These are phyloP conservation scores for Pestalotiopsis sp. DNA, from an alignment of 2,329 filamentous ascomycete species.

Conservation along the genomic window DNA sequence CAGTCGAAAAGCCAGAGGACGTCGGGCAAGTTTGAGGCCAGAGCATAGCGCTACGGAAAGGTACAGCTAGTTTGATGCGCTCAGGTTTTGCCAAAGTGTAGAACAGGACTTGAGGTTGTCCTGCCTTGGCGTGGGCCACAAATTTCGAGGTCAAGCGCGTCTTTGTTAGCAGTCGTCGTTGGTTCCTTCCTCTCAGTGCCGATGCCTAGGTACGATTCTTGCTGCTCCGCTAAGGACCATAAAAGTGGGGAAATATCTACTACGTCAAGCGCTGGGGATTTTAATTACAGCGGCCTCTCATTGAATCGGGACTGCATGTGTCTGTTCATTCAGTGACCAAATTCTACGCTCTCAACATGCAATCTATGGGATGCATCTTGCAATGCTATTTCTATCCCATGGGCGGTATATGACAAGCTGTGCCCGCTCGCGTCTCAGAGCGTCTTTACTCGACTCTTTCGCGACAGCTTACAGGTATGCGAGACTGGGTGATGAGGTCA, in stretches of 20 bases:
- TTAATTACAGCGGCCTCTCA: neutral
- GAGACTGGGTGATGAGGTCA: neutral
- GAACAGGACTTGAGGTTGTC: too few species aligned
- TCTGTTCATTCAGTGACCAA: too few species aligned
- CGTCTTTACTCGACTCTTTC: neutral
- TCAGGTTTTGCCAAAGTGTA: neutral
- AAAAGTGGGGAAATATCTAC: slow-evolving; percentile 12
- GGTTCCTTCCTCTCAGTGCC: too few species aligned
- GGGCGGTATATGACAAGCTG: neutral
- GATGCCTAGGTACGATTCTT: neutral
- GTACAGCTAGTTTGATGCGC: neutral
- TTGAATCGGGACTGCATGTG: neutral
- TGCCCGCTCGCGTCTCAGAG: neutral
- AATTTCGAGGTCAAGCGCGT: too few species aligned
- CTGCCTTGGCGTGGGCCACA: too few species aligned
- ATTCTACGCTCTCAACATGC: neutral
- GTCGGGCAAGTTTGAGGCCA: neutral
- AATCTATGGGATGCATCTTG: neutral
- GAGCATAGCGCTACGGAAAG: neutral
- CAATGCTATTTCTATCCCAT: neutral
- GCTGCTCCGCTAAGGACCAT: neutral
- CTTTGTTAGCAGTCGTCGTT: neutral
- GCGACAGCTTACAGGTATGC: neutral
- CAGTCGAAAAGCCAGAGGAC: neutral
- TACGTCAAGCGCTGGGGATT: slow-evolving; percentile 6